phyloP scores from a whole-genome alignment of 805 yeast genomes.

The Candida sithepensis region DNA sequence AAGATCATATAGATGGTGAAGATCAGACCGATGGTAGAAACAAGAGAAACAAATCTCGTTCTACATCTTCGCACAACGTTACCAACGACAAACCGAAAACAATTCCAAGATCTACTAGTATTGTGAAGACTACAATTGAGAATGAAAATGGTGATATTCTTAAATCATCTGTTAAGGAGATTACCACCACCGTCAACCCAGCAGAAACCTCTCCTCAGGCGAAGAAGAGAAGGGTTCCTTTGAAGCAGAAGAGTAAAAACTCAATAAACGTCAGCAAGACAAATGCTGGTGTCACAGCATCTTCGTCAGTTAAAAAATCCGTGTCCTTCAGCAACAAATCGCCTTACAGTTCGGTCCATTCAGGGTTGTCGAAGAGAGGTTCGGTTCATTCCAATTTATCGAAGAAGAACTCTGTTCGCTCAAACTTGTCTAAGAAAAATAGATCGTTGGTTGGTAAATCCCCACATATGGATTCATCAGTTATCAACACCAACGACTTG shows the following conservation, averaged over 20 bases:
- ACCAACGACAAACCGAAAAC: background rate
- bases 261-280: conserved; percentile 16
- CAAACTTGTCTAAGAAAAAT: background rate
- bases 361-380: conserved; percentile 1
- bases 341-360: conserved; percentile 7
- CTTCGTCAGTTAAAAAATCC: conserved; percentile 47
- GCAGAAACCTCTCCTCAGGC: conserved; percentile 3
- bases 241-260: conserved; percentile 10
- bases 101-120: conserved; percentile 29
- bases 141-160: conserved; percentile 31
- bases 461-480: conserved; percentile 4
- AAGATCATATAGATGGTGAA: conserved; percentile 21
- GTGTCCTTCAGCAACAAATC: conserved; percentile 37
- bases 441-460: conserved; percentile 2
- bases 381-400: conserved; percentile 5
- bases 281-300: conserved; percentile 38
- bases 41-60: conserved; percentile 8
- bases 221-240: conserved; percentile 11
- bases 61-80: background rate
- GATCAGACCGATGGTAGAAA: conserved; percentile 15
- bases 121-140: conserved; percentile 31
- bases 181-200: conserved; percentile 16
- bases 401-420: background rate
- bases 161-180: conserved; percentile 27
- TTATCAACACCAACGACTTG: conserved; percentile 23